Base-by-base conservation (phyloP, 2,329 filamentous ascomycete species). In the Fusarium citri region DNA sequence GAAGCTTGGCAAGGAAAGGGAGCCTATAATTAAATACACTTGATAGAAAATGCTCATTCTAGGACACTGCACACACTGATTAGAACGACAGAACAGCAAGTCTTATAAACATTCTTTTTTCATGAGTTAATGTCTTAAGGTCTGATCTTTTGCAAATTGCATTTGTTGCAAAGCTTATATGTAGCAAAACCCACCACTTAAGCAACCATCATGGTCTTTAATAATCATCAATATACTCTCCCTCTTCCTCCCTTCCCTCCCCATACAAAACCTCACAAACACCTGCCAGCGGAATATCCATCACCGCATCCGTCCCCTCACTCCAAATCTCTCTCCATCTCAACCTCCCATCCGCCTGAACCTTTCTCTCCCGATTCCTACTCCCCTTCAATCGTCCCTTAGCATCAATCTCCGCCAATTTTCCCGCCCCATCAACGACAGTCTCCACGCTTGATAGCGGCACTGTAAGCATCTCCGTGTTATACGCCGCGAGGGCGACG, bases 241-340 rank as follows among this genome's bases (percentile, higher is more conserved):
- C 72, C 12, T 76, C 69, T 5, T 76, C 74, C 18, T 78, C 79
- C 61, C 72, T 82, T 67, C 75, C 82, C 78, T 88, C 87, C 0
- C 94, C 94, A 80, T 98, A 99, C 23, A 99, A 78, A 34, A 99
- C 90, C 82, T 99, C 94, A 77, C 95, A 98, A 3, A 98, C 95
- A 1, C 95, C 96, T 12, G 94, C 94, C 71, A 98, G 87, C 10
- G 96, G 96, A 50, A 99, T 91, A 82, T 99, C 96, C 92, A 99
- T 92, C 10, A 98, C 96, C 2, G 94, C 96, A 84, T 99, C 96
- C 0, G 96, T 99, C 20, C 96, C 94, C 74, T 93, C 90, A 76
- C 90, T 94, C 96, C 96, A 99, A 20, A 97, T 86, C 62, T 85
- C 87, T 76, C 86, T 90, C 95, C 96, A 98, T 76, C 94, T 87